Conservation (phyloP, 148 eudicot species). For the Vaccinium macrocarpon region DNA sequence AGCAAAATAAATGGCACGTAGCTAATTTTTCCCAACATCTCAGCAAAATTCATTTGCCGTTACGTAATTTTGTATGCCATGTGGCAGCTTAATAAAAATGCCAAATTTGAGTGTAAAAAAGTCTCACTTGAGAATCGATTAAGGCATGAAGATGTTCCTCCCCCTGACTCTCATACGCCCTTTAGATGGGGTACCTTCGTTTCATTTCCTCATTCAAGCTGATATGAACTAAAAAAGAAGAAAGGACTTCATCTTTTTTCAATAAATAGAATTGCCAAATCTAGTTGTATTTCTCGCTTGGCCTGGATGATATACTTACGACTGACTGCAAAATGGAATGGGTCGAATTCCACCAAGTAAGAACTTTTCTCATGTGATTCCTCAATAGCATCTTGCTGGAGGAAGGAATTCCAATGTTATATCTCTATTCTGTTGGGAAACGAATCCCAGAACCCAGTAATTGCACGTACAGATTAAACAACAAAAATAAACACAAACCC, state of each 20-base stretch:
- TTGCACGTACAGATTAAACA: too few species aligned
- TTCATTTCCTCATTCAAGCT: neutral
- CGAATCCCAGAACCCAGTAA: too few species aligned
- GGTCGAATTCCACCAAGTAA: neutral
- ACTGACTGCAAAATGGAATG: neutral
- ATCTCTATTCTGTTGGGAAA: too few species aligned
- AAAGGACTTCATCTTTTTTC: neutral
- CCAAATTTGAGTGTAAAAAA: too few species aligned
- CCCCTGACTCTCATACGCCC: neutral
- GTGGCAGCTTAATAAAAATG: too few species aligned
- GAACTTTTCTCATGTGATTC: neutral
- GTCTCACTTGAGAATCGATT: too few species aligned
- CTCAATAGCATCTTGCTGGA: neutral
- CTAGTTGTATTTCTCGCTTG: conserved; percentile 1
- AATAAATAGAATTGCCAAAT: neutral
- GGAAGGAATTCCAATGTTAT: neutral
- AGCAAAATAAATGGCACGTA: too few species aligned
- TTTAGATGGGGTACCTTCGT: neutral
- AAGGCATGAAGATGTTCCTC: neutral
- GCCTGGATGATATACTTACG: neutral
- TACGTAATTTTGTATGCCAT: too few species aligned
- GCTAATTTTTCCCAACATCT: too few species aligned
- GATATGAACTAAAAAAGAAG: neutral
- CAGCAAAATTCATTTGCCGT: too few species aligned
- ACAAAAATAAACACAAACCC: too few species aligned